Evolutionary conservation across 768 basidiomycete species (phyloP), one percentile per base, ranked within the genome.

Genomic region (Kwoniella sp.): DNA sequence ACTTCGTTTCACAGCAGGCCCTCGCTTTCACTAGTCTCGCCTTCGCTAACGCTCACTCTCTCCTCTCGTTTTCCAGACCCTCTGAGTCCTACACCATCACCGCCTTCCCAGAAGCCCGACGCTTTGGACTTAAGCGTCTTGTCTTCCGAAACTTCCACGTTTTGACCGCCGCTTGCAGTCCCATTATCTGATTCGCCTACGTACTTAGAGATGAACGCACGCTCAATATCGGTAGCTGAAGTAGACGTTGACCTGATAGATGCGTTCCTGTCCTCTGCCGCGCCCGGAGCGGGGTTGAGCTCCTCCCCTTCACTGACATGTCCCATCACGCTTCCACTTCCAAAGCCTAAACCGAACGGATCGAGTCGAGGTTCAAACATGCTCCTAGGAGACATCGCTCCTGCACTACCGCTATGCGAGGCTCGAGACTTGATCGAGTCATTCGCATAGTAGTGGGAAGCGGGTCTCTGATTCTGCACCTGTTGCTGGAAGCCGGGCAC

Each of bases 11-110:
- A 69, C 44, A 65, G 58, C 60, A 69, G 54, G 10, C 68, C 68
- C 26, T 69, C 68, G 48, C 64, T 66, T 30, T 66, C 65, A 44
- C 65, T 65, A 7, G 60, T 66, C 50, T 57, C 64, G 13, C 66
- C 50, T 40, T 46, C 60, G 26, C 65, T 59, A 15, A 49, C 37
- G 25, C 55, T 57, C 19, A 55, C 58, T 37, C 59, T 26, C 47
- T 56, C 55, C 8, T 40, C 22, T 30, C 55, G 24, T 15, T 47
- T 53, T 13, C 48, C 17, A 12, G 44, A 40, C n/a, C 21, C 54
- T 29, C 49, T 50, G 5, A 21, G 29, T 12, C 21, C 37, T 7
- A 50, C n/a, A n/a, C 50, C 36, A 44, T 60, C 49, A n/a, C 21
- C 59, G 10, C 33, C 50, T 27, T 48, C 21, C 59, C 59, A 60